These are phyloP conservation scores for Sporothrix brunneoviolacea DNA, from an alignment of 2,329 filamentous ascomycete genomes.

Conservation along the genomic window DNA sequence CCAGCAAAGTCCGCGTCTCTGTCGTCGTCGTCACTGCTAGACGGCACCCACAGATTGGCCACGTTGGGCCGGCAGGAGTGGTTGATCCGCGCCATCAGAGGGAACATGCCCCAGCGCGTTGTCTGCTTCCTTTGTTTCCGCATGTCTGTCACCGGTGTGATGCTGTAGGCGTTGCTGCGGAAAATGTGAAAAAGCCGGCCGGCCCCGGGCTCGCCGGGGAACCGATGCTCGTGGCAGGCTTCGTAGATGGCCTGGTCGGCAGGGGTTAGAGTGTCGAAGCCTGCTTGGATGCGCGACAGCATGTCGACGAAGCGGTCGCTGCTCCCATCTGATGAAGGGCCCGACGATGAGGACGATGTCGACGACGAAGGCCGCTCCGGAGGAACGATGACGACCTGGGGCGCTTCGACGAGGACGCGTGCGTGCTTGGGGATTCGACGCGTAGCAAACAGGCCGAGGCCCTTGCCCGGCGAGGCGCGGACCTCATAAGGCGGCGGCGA, in stretches of 20 bases:
- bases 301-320: no score
- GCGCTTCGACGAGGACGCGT: constrained; percentile 32
- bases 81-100: no score
- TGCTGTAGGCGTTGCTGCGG: constrained; percentile 35
- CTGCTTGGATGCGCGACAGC: no score
- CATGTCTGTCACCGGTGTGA: constrained; percentile 14
- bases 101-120: no score
- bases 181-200: constrained; percentile 27
- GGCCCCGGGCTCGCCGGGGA: constrained; percentile 19
- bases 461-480: constrained; percentile 27
- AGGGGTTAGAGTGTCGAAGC: constrained; percentile 17
- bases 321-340: no score
- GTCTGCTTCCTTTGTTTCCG: no score
- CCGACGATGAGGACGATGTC: no score
- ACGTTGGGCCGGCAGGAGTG: no score
- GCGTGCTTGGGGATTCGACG: constrained; percentile 29
- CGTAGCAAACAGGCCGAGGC: constrained; percentile 34
- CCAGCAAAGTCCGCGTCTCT: no score
- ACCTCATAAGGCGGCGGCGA: constrained; percentile 1
- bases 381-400: constrained; percentile 28
- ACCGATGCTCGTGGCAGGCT: constrained; percentile 24
- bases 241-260: constrained; percentile 25
- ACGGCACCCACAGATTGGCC: no score
- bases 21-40: no score
- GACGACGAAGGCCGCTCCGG: no score